Evolutionary conservation across 768 basidiomycete genomes (phyloP).

Genomic region (Gymnopilus dilepis): DNA sequence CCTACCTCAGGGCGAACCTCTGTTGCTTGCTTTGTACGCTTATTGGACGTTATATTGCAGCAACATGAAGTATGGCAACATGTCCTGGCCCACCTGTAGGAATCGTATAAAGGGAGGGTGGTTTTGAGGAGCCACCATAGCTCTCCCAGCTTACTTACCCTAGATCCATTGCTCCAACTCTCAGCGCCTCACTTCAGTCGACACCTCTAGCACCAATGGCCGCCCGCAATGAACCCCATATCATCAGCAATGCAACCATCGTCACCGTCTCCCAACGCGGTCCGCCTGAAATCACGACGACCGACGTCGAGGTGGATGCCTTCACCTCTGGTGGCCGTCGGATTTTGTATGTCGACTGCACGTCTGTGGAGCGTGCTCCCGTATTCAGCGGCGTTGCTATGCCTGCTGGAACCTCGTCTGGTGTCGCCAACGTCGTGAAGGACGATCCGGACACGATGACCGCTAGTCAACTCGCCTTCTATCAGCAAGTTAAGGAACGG

Average conservation of each 20-base stretch:
- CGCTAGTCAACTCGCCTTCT: background rate
- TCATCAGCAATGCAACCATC: slow-evolving; percentile 14
- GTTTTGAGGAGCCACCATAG: background rate
- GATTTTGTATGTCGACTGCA: slow-evolving; percentile 16
- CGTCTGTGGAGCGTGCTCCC: background rate
- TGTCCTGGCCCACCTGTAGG: background rate
- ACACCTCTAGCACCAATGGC: background rate
- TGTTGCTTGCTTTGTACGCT: background rate
- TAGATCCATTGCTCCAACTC: background rate
- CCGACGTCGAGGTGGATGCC: slow-evolving; percentile 9
- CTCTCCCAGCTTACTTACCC: background rate
- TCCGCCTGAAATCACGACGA: slow-evolving; percentile 11
- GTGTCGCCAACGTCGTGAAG: background rate
- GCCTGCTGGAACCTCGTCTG: background rate
- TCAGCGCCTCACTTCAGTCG: background rate
- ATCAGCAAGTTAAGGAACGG: background rate
- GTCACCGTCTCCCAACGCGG: slow-evolving; percentile 16
- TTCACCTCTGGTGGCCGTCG: slow-evolving; percentile 15
- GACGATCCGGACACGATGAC: slow-evolving; percentile 6
- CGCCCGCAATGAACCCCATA: background rate
- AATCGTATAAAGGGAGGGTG: background rate
- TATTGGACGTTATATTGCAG: too few relatives aligned
- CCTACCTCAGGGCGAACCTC: background rate
- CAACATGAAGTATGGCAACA: background rate
- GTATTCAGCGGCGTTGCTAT: background rate